These are phyloP conservation scores for Balakata baccata DNA, from an alignment of 345 rosid genomes.

Conservation along the genomic window DNA sequence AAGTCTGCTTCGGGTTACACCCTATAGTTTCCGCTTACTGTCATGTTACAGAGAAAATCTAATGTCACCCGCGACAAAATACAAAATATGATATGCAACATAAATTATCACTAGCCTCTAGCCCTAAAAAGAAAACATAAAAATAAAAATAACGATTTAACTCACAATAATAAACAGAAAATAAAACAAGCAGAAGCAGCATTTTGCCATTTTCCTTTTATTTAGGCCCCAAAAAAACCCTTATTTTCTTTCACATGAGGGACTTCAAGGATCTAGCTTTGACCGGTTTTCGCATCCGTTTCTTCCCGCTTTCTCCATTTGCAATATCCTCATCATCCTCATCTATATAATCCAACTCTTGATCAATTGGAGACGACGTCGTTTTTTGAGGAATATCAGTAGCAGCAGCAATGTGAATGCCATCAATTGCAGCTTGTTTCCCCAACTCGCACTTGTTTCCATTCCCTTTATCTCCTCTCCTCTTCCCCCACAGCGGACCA, in stretches of 20 bases:
- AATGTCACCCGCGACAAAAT: constrained; percentile 25
- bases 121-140: constrained; percentile 4
- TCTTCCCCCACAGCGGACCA: constrained; percentile 82
- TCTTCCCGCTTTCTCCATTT: constrained; percentile 38
- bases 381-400: constrained; percentile 11
- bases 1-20: constrained; percentile 27
- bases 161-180: not conserved
- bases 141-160: constrained; percentile 1
- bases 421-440: constrained; percentile 7
- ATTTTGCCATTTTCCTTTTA: not conserved
- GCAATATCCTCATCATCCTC: constrained; percentile 37
- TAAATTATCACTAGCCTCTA: constrained; percentile 14
- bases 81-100: constrained; percentile 15
- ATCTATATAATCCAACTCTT: constrained; percentile 33
- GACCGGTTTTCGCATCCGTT: constrained; percentile 72
- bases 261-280: constrained; percentile 90
- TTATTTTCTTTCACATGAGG: constrained; percentile 50
- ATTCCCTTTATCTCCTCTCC: constrained; percentile 42
- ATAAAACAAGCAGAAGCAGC: not conserved
- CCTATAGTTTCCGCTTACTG: constrained; percentile 25
- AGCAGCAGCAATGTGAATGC: not conserved
- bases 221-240: constrained; percentile 1
- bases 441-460: not conserved
- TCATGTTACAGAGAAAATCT: constrained; percentile 26
- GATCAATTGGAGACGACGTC: constrained; percentile 28